Evolutionary conservation across 306 rosid species (phyloP).

Genomic region (Inga laurina): DNA sequence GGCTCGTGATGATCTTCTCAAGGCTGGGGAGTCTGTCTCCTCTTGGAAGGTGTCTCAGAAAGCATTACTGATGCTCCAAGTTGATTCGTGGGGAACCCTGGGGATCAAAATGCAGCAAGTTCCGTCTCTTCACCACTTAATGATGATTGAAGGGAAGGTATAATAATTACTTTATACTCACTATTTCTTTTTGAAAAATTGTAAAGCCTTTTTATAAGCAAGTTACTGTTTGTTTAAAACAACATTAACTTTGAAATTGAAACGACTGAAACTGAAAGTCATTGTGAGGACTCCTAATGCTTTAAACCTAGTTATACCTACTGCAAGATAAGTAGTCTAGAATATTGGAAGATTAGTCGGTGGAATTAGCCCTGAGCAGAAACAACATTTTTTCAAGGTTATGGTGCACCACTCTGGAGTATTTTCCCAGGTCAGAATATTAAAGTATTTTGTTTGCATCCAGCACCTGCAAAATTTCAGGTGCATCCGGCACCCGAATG

Average conservation of each 20-base stretch:
- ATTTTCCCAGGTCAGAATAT: no score
- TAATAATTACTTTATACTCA: neutral
- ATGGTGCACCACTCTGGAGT: no score
- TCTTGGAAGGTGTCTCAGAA: conserved; percentile 75
- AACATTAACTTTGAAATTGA: neutral
- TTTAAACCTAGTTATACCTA: neutral
- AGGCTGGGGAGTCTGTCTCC: conserved; percentile 56
- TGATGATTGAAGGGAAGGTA: conserved; percentile 79
- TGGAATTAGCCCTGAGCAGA: conserved; percentile 23
- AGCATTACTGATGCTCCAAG: conserved; percentile 54
- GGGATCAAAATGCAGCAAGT: conserved; percentile 79
- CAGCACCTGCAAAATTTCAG: no score
- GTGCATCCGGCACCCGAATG: no score
- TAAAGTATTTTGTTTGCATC: no score
- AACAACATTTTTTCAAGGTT: neutral
- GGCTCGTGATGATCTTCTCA: conserved; percentile 51
- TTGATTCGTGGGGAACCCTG: conserved; percentile 62
- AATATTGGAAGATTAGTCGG: conserved; percentile 24
- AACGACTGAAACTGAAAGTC: neutral
- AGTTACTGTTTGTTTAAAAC: neutral
- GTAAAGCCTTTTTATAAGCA: neutral
- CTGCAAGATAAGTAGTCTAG: neutral
- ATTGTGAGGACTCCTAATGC: neutral
- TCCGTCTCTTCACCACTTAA: conserved; percentile 60
- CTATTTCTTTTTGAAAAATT: neutral